phyloP scores from a whole-genome alignment of 371 early-diverging fungal genomes.

The Phascolomyces articulosus region DNA sequence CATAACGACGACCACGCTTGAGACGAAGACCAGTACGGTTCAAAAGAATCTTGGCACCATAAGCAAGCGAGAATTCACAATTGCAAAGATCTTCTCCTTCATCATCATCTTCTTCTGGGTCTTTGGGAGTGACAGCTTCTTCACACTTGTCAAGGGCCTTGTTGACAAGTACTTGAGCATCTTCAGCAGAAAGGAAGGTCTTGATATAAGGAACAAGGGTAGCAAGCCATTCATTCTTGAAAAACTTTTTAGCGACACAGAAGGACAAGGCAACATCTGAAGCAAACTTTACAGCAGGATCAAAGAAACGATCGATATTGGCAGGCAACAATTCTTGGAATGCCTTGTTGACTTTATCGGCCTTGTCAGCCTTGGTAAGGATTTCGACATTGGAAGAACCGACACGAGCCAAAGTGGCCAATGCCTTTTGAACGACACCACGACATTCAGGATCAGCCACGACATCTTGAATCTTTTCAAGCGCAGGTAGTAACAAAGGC shows the following conservation, averaged over 20 bases:
- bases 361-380: constrained; percentile 48
- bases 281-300: constrained; percentile 41
- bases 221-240: constrained; percentile 33
- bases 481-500: constrained; percentile 77
- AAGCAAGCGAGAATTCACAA: constrained; percentile 80
- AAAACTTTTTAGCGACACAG: constrained; percentile 43
- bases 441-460: constrained; percentile 83
- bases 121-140: constrained; percentile 44
- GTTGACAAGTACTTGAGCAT: constrained; percentile 24
- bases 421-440: constrained; percentile 58
- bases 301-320: constrained; percentile 30
- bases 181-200: constrained; percentile 44
- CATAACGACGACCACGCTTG: constrained; percentile 82
- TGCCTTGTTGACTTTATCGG: constrained; percentile 42
- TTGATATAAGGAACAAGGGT: constrained; percentile 59
- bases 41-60: constrained; percentile 83
- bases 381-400: constrained; percentile 33
- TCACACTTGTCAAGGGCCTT: constrained; percentile 43
- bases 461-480: constrained; percentile 75
- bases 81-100: constrained; percentile 80
- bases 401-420: constrained; percentile 44
- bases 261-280: constrained; percentile 45
- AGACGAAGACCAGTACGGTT: constrained; percentile 76
- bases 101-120: constrained; percentile 59
- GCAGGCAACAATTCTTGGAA: constrained; percentile 43